Conservation (phyloP, 257 asterid genomes). For the Craterostigma plantagineum region DNA sequence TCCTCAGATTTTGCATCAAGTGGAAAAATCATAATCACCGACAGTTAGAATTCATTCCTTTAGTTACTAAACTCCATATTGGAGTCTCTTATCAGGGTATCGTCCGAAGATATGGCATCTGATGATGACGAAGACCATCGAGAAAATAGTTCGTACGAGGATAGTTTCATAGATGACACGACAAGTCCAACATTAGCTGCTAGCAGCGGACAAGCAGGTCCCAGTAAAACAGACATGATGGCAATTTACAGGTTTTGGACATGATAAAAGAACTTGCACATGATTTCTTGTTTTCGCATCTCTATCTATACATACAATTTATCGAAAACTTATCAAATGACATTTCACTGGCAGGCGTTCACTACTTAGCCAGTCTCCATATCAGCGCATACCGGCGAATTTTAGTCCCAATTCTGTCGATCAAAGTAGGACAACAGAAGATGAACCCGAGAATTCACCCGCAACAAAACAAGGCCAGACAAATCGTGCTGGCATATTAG, state of each 20-base stretch:
- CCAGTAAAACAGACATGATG: constrained; percentile 58
- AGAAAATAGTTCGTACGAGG: constrained; percentile 42
- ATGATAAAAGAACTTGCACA: not conserved
- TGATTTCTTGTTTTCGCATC: not conserved
- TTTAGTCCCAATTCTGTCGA: constrained; percentile 37
- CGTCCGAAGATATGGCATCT: constrained; percentile 48
- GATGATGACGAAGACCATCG: constrained; percentile 50
- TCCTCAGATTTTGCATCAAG: too few relatives aligned
- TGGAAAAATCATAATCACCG: too few relatives aligned
- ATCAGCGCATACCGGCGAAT: constrained; percentile 21
- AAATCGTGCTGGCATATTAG: constrained; percentile 20
- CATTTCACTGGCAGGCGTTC: constrained; percentile 45
- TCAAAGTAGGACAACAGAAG: constrained; percentile 25
- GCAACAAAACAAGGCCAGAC: constrained; percentile 18
- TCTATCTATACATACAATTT: not conserved
- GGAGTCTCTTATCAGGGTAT: constrained; percentile 37
- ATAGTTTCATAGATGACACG: constrained; percentile 78
- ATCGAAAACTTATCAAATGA: not conserved
- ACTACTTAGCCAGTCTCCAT: constrained; percentile 76
- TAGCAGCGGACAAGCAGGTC: constrained; percentile 32
- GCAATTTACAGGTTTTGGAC: constrained; percentile 69
- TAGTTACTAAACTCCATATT: not conserved
- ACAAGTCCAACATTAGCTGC: constrained; percentile 26
- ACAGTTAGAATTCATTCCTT: constrained; percentile 5
- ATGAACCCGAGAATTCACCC: constrained; percentile 32